phyloP scores from a whole-genome alignment of 345 rosid genomes.

The Gossypium raimondii region DNA sequence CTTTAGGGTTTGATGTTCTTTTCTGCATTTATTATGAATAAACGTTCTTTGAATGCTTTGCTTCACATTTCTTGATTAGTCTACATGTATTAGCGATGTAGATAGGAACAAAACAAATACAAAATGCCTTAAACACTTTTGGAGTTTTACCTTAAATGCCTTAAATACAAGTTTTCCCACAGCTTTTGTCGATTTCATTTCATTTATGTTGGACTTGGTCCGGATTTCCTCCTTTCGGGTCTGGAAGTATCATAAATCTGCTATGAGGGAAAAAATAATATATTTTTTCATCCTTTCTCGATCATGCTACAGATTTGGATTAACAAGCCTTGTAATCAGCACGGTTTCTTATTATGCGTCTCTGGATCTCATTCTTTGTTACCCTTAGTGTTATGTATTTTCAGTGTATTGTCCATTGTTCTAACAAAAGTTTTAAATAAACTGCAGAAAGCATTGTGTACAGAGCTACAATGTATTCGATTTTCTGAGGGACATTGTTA shows the following conservation, averaged over 20 bases:
- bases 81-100: background rate
- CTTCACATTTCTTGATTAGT: background rate
- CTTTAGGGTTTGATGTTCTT: background rate
- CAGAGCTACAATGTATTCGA: constrained; percentile 95
- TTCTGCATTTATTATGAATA: background rate
- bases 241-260: background rate
- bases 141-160: background rate
- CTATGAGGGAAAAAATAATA: background rate
- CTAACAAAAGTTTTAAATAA: constrained; percentile 15
- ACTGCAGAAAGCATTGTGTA: constrained; percentile 93
- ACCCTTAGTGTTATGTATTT: background rate
- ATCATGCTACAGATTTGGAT: background rate
- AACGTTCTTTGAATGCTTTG: background rate
- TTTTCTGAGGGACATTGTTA: constrained; percentile 89
- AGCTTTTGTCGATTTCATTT: background rate
- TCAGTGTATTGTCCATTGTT: background rate
- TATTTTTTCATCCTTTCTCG: background rate
- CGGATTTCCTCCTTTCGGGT: background rate
- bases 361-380: background rate
- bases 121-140: background rate
- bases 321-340: background rate
- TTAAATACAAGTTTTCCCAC: background rate
- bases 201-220: background rate
- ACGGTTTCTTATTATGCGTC: background rate
- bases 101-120: background rate